Evolutionary conservation across 345 rosid genomes (phyloP), one percentile per base, ranked within the genome.

Genomic region (Eucalyptus cloeziana): DNA sequence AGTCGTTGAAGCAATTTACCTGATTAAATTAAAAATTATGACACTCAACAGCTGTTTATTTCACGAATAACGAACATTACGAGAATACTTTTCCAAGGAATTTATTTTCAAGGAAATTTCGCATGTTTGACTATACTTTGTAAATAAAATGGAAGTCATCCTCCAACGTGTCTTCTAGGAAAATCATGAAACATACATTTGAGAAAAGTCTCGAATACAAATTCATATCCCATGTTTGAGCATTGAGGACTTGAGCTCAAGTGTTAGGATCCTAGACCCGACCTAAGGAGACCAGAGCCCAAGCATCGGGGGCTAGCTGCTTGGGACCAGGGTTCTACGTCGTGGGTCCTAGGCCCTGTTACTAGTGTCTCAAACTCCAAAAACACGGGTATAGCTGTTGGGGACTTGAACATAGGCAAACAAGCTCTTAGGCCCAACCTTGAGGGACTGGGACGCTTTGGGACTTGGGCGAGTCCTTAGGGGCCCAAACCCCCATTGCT

Each of bases 221-320:
- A 12, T 24, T 13, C 47, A 37, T 76, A 21, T 76, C 27, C 5
- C 7, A 7, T 12, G 27, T 76, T 37, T 37, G 8, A 24, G 83
- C 2, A 24, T 10, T 12, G 83, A 21, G 27, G 15, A 5, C 25
- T 37, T 10, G 47, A 76, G 83, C 15, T 19, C 7, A 22, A 71
- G 25, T 8, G 5, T 10, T 33, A 12, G 45, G 13, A 37, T 71
- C 81, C 14, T 71, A 2, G 81, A 24, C 45, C 0, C 2, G 0
- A 10, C 81, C 5, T 19, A 10, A 24, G 25, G 79, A 24, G 25
- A 33, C 25, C 12, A 33, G 14, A 71, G 24, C 81, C 81, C 15
- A 76, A 6, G 83, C 2, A 0, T 21, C 2, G 13, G 2, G 7
- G 43, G 24, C 25, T 11, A n/a, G 44, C 3, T 19, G 27, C 83